Evolutionary conservation across 2,329 filamentous ascomycete species (phyloP), one percentile per base, ranked within the genome.

Genomic region (Hypomyces perniciosus): DNA sequence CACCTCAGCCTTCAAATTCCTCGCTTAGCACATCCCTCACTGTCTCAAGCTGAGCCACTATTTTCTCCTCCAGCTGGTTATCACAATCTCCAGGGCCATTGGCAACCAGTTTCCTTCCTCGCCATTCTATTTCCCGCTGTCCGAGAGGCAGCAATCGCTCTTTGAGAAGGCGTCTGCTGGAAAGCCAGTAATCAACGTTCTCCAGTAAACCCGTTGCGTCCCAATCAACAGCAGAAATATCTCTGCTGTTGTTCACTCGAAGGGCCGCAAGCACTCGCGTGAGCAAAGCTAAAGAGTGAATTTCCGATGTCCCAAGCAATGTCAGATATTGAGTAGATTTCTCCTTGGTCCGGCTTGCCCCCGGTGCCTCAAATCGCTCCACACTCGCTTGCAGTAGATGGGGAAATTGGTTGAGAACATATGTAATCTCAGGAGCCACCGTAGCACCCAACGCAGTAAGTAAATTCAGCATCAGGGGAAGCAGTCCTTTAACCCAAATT

Each of bases 321-420:
- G 87, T 89, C 43, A 96, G 77, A 53, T 82, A 83, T n/a, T 81
- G 78, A 8, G 74, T 68, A 28, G 78, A 68, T 42, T 68, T 64
- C 20, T 75, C 65, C 20, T 70, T 67, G 10, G 79, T 81, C 31
- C 79, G 74, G 57, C 75, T 79, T 5, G 76, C 72, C 0, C 78
- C 68, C 26, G 81, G 73, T 33, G 80, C 73, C 62, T 88, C 85
- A 55, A 97, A 83, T 1, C 86, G 80, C 46, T 83, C 80, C 6
- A 86, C 79, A 9, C 88, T 88, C 30, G 88, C 81, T 39, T 73
- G 70, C 8, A 99, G 77, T 52, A 97, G 84, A 43, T 83, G 79
- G 8, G 88, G 85, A 66, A 96, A 99, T 64, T 90, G 86, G 63
- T 95, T 95, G 29, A 99, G 77, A 64, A 97, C 95, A 52, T 85